Percentiles rank a stretch among this genome's conserved stretches.
phyloP scores from a whole-genome alignment of 75 land plant species.

The Pinus albicaulis region DNA sequence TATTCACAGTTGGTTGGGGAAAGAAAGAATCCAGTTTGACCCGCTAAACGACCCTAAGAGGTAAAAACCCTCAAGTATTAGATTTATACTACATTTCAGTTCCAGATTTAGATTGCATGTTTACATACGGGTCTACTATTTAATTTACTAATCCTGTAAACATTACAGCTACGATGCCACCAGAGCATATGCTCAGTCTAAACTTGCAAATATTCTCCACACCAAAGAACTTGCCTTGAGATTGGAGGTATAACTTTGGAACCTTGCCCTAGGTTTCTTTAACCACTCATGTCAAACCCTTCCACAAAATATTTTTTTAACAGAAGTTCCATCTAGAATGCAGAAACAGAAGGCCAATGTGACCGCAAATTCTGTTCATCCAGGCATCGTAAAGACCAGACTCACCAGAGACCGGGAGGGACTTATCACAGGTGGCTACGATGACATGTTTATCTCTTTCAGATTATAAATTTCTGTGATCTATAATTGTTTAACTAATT shows the following conservation, averaged over 20 bases:
- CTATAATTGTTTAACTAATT: too few relatives aligned
- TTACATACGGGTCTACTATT: too few relatives aligned
- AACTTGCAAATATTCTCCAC: constrained; percentile 85
- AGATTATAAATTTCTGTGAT: too few relatives aligned
- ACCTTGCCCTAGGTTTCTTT: too few relatives aligned
- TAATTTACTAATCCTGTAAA: too few relatives aligned
- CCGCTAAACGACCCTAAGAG: constrained; percentile 38
- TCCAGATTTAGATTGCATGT: too few relatives aligned
- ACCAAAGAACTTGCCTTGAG: constrained; percentile 61
- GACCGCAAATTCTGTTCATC: constrained; percentile 88
- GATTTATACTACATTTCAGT: too few relatives aligned
- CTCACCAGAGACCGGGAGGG: constrained; percentile 69
- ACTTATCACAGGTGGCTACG: constrained; percentile 45
- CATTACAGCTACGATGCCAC: constrained; percentile 43
- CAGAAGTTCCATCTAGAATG: background rate
- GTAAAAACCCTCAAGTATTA: constrained; percentile 13
- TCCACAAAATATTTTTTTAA: too few relatives aligned
- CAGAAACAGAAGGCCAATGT: constrained; percentile 74
- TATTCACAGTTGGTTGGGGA: constrained; percentile 61
- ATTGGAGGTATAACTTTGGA: background rate
- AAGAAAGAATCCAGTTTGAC: constrained; percentile 27
- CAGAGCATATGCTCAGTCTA: constrained; percentile 76
- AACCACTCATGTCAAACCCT: too few relatives aligned
- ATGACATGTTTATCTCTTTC: background rate
- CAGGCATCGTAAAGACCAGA: constrained; percentile 73